Evolutionary conservation across 75 land plant genomes (phyloP).

Genomic region (Pseudotsuga menziesii): DNA sequence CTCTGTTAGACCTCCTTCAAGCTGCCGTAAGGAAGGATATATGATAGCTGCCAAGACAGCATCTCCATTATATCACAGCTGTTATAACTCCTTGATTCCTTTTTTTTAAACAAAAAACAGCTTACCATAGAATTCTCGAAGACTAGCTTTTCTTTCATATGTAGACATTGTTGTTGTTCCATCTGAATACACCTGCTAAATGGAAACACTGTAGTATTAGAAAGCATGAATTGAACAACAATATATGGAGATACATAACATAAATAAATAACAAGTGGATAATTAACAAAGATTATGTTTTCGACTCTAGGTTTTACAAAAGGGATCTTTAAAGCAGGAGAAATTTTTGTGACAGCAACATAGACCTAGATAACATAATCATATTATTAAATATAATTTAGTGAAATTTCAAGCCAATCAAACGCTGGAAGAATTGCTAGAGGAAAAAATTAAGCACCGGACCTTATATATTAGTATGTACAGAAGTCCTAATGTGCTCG

Average conservation of each 20-base stretch:
- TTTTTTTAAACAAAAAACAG: not conserved
- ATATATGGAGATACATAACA: not conserved
- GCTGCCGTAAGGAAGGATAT: conserved; percentile 65
- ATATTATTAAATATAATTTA: not conserved
- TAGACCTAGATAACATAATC: not conserved
- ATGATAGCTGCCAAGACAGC: conserved; percentile 51
- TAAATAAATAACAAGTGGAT: not conserved
- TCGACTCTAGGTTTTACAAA: not conserved
- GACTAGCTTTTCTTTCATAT: conserved; percentile 81
- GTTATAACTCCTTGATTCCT: not conserved
- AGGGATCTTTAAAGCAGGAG: not conserved
- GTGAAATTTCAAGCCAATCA: not conserved
- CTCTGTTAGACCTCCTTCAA: conserved; percentile 34
- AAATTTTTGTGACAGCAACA: not conserved
- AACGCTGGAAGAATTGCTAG: not conserved
- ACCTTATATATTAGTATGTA: conserved; percentile 77
- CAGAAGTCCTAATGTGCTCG: conserved; percentile 69
- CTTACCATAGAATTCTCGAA: conserved; percentile 88
- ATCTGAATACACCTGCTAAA: conserved; percentile 67
- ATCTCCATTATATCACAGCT: not conserved
- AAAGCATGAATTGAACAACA: not conserved
- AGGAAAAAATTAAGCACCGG: not conserved
- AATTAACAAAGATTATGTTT: not conserved
- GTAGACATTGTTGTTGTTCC: conserved; percentile 69
- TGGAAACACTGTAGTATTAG: not conserved